phyloP scores from a whole-genome alignment of 176 grass and related monocot genomes.

The Poa annua region DNA sequence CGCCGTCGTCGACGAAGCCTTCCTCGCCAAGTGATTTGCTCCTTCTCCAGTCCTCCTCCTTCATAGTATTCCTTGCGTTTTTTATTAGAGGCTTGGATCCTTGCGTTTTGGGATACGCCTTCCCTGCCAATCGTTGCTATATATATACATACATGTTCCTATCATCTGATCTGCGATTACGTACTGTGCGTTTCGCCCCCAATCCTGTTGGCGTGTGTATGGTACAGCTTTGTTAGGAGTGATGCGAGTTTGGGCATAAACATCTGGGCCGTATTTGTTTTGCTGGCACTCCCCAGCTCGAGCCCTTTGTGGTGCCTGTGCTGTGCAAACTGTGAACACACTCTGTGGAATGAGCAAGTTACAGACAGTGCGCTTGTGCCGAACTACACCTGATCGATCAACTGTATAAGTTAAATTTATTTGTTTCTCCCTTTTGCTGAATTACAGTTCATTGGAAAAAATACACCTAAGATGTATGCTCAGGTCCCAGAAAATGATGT shows the following conservation, averaged over 20 bases:
- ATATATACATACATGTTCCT: not conserved
- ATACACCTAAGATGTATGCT: not conserved
- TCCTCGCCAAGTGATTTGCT: constrained; percentile 74
- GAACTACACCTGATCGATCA: not conserved
- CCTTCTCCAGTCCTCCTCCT: not conserved
- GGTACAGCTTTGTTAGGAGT: not conserved
- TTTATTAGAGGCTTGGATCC: no score
- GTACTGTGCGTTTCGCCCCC: not conserved
- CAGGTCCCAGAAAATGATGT: not conserved
- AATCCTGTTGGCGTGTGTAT: not conserved
- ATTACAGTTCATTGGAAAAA: not conserved
- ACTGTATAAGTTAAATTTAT: not conserved
- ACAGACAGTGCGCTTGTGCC: not conserved
- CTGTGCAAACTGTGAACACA: not conserved
- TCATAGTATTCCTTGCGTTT: not conserved
- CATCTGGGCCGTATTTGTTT: no score
- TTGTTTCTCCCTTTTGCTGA: not conserved
- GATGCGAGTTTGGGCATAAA: not conserved
- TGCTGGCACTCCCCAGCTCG: not conserved
- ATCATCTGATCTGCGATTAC: not conserved
- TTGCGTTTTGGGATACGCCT: not conserved
- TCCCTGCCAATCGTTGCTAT: not conserved
- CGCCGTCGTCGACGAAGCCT: constrained; percentile 83
- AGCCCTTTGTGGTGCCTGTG: not conserved
- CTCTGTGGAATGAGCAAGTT: not conserved